phyloP scores from a whole-genome alignment of 345 rosid species.

The Adansonia digitata region DNA sequence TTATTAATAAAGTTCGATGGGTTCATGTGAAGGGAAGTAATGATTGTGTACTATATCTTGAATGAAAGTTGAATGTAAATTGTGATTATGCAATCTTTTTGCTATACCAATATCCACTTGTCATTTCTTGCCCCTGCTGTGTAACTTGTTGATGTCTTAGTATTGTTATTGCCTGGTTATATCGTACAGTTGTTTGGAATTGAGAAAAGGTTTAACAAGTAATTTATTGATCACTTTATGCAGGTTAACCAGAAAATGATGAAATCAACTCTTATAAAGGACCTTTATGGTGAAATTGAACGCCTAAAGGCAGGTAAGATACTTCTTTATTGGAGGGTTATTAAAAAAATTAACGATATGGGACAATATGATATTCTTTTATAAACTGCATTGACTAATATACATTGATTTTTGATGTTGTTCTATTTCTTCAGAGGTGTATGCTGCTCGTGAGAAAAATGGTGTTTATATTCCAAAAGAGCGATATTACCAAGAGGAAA shows the following conservation, averaged over 20 bases:
- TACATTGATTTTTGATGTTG: constrained; percentile 8
- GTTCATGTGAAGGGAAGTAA: not conserved
- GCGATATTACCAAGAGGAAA: constrained; percentile 92
- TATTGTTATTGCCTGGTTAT: not conserved
- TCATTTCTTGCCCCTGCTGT: not conserved
- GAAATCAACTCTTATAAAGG: constrained; percentile 98
- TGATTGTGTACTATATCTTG: not conserved
- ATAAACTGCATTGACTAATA: not conserved
- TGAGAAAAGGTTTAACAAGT: not conserved
- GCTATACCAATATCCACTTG: not conserved
- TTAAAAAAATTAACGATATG: not conserved
- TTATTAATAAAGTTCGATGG: not conserved
- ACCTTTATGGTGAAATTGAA: constrained; percentile 97
- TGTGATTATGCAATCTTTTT: not conserved
- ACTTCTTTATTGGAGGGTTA: constrained; percentile 5
- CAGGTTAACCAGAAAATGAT: constrained; percentile 99
- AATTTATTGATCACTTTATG: not conserved
- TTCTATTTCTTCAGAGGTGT: constrained; percentile 62
- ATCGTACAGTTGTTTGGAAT: not conserved
- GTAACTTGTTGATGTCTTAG: not conserved
- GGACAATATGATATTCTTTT: not conserved
- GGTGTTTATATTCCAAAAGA: constrained; percentile 97
- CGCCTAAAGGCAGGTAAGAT: constrained; percentile 88
- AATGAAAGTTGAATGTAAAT: not conserved
- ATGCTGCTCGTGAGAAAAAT: constrained; percentile 96